phyloP scores from a whole-genome alignment of 1,139 yeast species.

The Suhomyces ambrosiae region DNA sequence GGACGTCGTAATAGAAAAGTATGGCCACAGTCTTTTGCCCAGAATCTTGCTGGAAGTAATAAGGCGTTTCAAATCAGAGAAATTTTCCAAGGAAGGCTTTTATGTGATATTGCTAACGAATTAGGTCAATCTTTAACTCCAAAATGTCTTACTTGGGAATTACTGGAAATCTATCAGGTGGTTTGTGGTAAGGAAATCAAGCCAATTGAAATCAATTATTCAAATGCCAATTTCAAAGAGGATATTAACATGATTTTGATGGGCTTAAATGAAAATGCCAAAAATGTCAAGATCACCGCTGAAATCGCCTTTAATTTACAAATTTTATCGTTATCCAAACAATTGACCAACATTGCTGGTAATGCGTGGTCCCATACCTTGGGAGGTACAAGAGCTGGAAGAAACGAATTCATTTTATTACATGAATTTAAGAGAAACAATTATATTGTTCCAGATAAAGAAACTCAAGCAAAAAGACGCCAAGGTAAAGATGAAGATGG shows the following conservation, averaged over 20 bases:
- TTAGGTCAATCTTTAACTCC: constrained; percentile 91
- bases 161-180: constrained; percentile 85
- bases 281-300: constrained; percentile 71
- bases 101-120: constrained; percentile 93
- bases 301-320: constrained; percentile 82
- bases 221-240: constrained; percentile 64
- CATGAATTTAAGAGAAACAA: constrained; percentile 87
- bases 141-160: constrained; percentile 96
- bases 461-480: constrained; percentile 42
- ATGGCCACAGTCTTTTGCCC: constrained; percentile 77
- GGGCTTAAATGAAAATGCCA: constrained; percentile 70
- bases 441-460: constrained; percentile 89
- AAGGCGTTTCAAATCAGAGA: constrained; percentile 62
- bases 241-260: constrained; percentile 68
- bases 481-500: constrained; percentile 49
- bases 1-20: constrained; percentile 78
- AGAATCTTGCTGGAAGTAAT: constrained; percentile 42
- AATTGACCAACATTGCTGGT: constrained; percentile 91
- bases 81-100: constrained; percentile 79
- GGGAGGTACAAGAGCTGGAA: constrained; percentile 94
- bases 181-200: constrained; percentile 63
- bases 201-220: constrained; percentile 73
- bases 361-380: constrained; percentile 96
- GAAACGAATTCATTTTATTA: constrained; percentile 89
- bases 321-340: constrained; percentile 85